Evolutionary conservation across 2,329 filamentous ascomycete genomes (phyloP).

Genomic region (Talaromyces atroroseus): DNA sequence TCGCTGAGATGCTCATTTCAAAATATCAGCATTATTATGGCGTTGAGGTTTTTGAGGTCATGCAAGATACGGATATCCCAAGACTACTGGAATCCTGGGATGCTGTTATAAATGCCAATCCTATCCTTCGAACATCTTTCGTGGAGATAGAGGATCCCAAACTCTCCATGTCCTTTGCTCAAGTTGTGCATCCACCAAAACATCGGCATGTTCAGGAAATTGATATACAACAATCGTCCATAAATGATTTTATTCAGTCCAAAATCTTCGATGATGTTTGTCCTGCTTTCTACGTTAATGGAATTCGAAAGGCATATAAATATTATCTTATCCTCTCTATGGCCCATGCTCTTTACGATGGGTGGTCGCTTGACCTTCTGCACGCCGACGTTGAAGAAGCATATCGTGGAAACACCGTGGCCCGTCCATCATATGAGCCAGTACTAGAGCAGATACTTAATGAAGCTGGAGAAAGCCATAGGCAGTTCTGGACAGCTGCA

Average conservation of each 20-base stretch:
- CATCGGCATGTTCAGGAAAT: constrained; percentile 31
- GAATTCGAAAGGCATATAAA: constrained; percentile 29
- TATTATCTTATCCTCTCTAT: constrained; percentile 61
- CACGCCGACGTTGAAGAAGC: constrained; percentile 64
- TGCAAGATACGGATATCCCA: constrained; percentile 48
- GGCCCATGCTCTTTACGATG: constrained; percentile 84
- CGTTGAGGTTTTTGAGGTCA: constrained; percentile 66
- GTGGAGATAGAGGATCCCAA: constrained; percentile 57
- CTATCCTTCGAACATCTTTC: constrained; percentile 74
- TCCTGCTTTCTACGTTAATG: constrained; percentile 30
- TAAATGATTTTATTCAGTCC: constrained; percentile 18
- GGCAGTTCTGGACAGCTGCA: constrained; percentile 66
- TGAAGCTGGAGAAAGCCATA: constrained; percentile 43
- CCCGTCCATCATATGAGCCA: constrained; percentile 46
- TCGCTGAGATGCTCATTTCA: constrained; percentile 74
- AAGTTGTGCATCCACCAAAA: constrained; percentile 41
- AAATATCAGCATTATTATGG: constrained; percentile 76
- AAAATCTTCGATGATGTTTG: constrained; percentile 19
- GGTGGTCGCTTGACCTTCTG: constrained; percentile 71
- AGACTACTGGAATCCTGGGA: constrained; percentile 59
- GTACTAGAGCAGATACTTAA: constrained; percentile 53
- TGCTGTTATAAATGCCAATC: constrained; percentile 53
- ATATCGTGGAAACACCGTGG: constrained; percentile 47
- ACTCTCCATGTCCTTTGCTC: constrained; percentile 52
- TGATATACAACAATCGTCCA: constrained; percentile 16